These are phyloP conservation scores for Mycena vulgaris DNA, from an alignment of 768 basidiomycete genomes.

Conservation along the genomic window DNA sequence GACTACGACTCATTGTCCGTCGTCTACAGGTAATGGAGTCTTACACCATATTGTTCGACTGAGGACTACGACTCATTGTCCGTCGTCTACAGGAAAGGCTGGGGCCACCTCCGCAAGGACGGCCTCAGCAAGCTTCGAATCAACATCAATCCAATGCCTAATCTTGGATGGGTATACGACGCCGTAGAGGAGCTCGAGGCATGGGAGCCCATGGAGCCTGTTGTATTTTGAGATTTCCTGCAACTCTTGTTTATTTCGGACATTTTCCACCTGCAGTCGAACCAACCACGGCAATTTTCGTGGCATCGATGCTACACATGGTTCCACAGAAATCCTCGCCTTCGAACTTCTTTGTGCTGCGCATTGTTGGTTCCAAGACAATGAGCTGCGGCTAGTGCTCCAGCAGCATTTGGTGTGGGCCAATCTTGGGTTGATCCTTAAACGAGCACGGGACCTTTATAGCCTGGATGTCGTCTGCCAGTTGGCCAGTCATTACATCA, in stretches of 20 bases:
- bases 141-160: neutral
- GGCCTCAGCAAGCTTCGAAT: neutral
- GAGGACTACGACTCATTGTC: no score
- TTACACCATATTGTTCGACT: no score
- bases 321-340: neutral
- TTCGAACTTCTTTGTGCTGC: neutral
- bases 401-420: neutral
- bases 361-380: neutral
- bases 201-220: neutral
- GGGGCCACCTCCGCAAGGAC: no score
- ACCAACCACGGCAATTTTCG: neutral
- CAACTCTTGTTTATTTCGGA: no score
- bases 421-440: no score
- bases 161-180: neutral
- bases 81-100: neutral
- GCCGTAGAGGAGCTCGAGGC: neutral
- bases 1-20: no score
- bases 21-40: no score
- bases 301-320: neutral
- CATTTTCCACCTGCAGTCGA: neutral
- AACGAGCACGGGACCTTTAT: no score
- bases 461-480: no score
- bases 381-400: neutral
- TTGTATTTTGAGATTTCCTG: neutral
- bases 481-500: neutral